These are phyloP conservation scores for Penicillium sp. DNA, from an alignment of 2,329 filamentous ascomycete species.

Conservation along the genomic window DNA sequence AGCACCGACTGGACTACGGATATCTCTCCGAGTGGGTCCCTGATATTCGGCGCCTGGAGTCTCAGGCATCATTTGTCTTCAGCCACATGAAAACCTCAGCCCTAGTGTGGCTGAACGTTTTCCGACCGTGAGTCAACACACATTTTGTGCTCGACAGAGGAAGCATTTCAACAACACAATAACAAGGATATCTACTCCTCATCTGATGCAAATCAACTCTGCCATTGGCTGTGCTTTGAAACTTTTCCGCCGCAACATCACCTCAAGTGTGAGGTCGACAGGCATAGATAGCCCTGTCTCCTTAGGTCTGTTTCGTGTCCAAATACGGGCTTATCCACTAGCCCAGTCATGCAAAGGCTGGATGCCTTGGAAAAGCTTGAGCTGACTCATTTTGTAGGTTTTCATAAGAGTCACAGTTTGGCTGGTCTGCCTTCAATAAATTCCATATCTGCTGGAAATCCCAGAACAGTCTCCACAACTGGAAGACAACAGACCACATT, in stretches of 20 bases:
- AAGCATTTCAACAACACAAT: background rate
- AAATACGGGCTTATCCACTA: background rate
- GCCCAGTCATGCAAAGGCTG: background rate
- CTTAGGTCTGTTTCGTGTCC: slow-evolving; percentile 1
- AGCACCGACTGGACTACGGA: slow-evolving; percentile 16
- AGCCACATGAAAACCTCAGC: slow-evolving; percentile 10
- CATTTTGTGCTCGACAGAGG: background rate
- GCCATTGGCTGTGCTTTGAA: slow-evolving; percentile 15
- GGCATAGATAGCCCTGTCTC: slow-evolving; percentile 4
- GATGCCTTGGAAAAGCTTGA: background rate
- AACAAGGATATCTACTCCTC: background rate
- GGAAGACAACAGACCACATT: slow-evolving; percentile 4
- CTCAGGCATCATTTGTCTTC: background rate
- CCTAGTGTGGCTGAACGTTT: slow-evolving; percentile 19
- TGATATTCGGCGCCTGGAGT: background rate
- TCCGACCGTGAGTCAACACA: slow-evolving; percentile 22
- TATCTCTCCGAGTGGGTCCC: slow-evolving; percentile 16
- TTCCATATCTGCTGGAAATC: slow-evolving; percentile 3
- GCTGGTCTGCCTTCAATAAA: background rate
- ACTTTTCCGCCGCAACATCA: slow-evolving; percentile 14
- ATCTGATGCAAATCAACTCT: slow-evolving; percentile 22
- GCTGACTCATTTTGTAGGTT: slow-evolving; percentile 7
- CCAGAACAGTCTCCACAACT: slow-evolving; percentile 15
- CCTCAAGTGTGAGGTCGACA: slow-evolving; percentile 6
- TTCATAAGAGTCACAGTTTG: background rate